Evolutionary conservation across 129 eudicot species (phyloP), one percentile per base, ranked within the genome.

Genomic region (Calendula officinalis): DNA sequence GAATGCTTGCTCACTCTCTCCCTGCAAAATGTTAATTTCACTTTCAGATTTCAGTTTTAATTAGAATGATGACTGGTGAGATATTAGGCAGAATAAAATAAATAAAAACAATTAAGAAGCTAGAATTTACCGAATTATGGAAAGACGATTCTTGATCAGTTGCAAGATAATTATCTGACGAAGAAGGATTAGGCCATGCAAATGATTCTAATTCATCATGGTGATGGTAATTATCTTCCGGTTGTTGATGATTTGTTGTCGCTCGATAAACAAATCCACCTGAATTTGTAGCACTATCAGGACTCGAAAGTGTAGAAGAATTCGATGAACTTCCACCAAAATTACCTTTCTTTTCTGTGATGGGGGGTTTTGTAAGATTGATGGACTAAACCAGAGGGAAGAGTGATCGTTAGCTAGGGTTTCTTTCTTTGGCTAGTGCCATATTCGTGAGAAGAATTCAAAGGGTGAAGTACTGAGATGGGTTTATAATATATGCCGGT

Each of bases 291-390:
- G 88, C 68, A 75, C 97, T 90, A 13, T 82, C 75, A 1, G 92
- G 95, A 52, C 95, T 90, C 0, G 97, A 86, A 60, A 83, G 78
- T 0, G 95, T 60, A 32, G 92, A 84, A 22, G 97, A 84, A 66
- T 74, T 74, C 6, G 81, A 76, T 1, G 75, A 66, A 64, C 85
- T 81, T 56, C 75, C 70, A 5, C 72, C 67, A 4, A 74, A 59
- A 41, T 73, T 66, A 56, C 60, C 55, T 27, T 72, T 58, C 70
- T 80, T 85, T 22, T 71, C 78, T 4, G 91, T 3, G 56, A 62
- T 14, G 41, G 56, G 46, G 60, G 55, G 71, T 52, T 27, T 75
- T 36, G 68, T 46, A 71, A 22, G 75, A 41, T 61, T 78, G 83
- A 63, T 75, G 75, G 40, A 75, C 47, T 49, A 68, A 60, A 59